phyloP scores from a whole-genome alignment of 2,329 filamentous ascomycete species.

The Xylariaceae sp. region DNA sequence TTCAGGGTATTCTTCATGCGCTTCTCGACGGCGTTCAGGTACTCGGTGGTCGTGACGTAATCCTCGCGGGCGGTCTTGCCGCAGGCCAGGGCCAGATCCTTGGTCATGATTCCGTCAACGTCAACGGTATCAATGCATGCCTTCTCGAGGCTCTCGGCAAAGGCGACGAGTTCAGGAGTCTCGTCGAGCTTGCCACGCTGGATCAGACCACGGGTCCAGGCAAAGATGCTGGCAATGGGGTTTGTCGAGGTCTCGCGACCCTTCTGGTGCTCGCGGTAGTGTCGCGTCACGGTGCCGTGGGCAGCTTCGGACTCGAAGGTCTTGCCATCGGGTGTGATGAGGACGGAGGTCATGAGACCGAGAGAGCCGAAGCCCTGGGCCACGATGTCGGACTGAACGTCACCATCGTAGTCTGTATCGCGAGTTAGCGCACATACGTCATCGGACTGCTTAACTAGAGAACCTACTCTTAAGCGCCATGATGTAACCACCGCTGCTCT shows the following conservation, averaged over 20 bases:
- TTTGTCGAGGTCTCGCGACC: conserved; percentile 96
- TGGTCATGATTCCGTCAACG: conserved; percentile 94
- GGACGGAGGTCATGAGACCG: conserved; percentile 95
- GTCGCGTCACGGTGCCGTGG: conserved; percentile 95
- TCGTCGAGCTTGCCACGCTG: conserved; percentile 90
- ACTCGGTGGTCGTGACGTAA: conserved; percentile 89
- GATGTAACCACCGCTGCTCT: conserved; percentile 92
- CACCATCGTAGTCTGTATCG: conserved; percentile 84
- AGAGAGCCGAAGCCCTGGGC: conserved; percentile 97
- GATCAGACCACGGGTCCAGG: conserved; percentile 90
- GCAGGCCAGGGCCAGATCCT: conserved; percentile 93
- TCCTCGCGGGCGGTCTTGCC: conserved; percentile 78
- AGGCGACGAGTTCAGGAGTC: conserved; percentile 86
- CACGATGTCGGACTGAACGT: conserved; percentile 97
- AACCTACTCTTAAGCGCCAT: conserved; percentile 94
- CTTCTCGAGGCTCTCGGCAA: conserved; percentile 85
- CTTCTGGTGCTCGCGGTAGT: conserved; percentile 99
- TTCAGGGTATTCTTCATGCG: conserved; percentile 75
- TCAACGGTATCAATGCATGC: conserved; percentile 94
- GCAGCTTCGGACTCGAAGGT: conserved; percentile 97
- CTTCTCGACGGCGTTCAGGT: conserved; percentile 87
- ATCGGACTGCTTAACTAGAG: not conserved
- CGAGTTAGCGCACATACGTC: conserved; percentile 15
- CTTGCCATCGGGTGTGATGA: conserved; percentile 93
- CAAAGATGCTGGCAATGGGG: conserved; percentile 98